Conservation (phyloP, 176 grass and related monocot species). For the Aegilops sharonensis region DNA sequence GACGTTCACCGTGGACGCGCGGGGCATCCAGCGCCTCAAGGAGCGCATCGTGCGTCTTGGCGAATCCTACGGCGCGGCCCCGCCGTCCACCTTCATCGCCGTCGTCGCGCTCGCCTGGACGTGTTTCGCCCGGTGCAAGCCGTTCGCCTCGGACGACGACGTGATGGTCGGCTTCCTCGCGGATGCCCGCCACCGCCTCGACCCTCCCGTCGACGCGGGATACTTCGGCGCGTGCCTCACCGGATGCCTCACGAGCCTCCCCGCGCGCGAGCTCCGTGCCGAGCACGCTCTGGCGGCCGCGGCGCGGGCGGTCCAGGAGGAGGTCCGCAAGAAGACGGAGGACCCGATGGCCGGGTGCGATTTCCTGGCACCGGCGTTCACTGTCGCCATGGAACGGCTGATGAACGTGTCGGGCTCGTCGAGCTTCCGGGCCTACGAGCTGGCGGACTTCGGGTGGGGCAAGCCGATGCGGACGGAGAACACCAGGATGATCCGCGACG, state of each 20-base stretch:
- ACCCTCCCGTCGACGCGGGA: slow-evolving; percentile 4
- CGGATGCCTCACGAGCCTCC: not conserved
- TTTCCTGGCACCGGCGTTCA: too few species aligned
- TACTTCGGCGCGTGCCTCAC: slow-evolving; percentile 42
- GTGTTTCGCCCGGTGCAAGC: slow-evolving; percentile 14
- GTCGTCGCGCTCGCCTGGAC: slow-evolving; percentile 37
- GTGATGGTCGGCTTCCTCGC: slow-evolving; percentile 23
- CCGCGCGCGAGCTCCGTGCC: slow-evolving; percentile 5
- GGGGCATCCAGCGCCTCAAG: slow-evolving; percentile 30
- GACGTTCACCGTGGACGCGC: slow-evolving; percentile 18
- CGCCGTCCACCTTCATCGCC: slow-evolving; percentile 44
- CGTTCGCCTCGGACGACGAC: slow-evolving; percentile 4
- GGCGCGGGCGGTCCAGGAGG: slow-evolving; percentile 26
- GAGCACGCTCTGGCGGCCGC: not conserved
- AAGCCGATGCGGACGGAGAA: slow-evolving; percentile 41
- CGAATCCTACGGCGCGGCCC: not conserved
- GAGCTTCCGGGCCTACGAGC: slow-evolving; percentile 40
- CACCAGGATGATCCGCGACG: slow-evolving; percentile 35
- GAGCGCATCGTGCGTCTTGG: not conserved
- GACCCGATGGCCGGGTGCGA: slow-evolving; percentile 22
- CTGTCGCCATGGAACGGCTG: too few species aligned
- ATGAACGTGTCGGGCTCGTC: slow-evolving; percentile 34
- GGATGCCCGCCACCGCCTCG: slow-evolving; percentile 36
- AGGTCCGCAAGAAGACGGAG: slow-evolving; percentile 1
- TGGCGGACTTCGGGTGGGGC: slow-evolving; percentile 53